Evolutionary conservation across 768 basidiomycete genomes (phyloP), one percentile per base, ranked within the genome.

Genomic region (Grammothele lineata): DNA sequence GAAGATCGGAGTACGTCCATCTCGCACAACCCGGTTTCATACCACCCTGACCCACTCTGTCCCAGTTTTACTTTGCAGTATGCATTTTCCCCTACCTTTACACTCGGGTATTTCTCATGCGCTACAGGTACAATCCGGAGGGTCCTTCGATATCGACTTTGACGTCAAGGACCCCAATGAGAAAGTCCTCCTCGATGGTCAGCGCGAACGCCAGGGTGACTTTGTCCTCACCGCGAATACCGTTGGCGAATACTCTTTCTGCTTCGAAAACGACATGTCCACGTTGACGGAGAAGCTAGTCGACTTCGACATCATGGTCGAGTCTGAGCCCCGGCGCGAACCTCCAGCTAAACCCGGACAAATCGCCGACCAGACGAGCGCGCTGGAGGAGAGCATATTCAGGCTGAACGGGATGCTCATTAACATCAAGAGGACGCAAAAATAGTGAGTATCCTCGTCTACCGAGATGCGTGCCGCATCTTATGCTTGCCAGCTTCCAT

Each of bases 61-160:
- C n/a, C n/a, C 62, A 97, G 81, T 97, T 99, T 70, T 97, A 97
- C 72, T 98, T 92, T 73, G 95, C 95, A 54, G 94, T 91, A 68
- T 47, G 85, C 71, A 3, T 19, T 15, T 33, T 19, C 1, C 27
- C 19, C 18, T n/a, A 3, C 30, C 27, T 38, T n/a, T 30, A n/a
- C 40, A 30, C 25, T 9, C 22, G 10, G 5, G 15, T 37, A 9
- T 22, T 17, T 33, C n/a, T 33, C 40, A 23, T 30, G 32, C 17
- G 30, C 17, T 18, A 37, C 27, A 91, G 89, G 89, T 97, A 27
- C 95, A 98, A 83, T 91, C 93, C 23, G 95, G 95, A 37, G 95
- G 95, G 48, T 86, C 91, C 1, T 97, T 97, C 67, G 95, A 96
- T 66, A 86, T 97, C 35, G 92, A 95, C 73, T 96, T 87, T 62